phyloP scores from a whole-genome alignment of 2,329 filamentous ascomycete species.

The Talaromyces sp. region DNA sequence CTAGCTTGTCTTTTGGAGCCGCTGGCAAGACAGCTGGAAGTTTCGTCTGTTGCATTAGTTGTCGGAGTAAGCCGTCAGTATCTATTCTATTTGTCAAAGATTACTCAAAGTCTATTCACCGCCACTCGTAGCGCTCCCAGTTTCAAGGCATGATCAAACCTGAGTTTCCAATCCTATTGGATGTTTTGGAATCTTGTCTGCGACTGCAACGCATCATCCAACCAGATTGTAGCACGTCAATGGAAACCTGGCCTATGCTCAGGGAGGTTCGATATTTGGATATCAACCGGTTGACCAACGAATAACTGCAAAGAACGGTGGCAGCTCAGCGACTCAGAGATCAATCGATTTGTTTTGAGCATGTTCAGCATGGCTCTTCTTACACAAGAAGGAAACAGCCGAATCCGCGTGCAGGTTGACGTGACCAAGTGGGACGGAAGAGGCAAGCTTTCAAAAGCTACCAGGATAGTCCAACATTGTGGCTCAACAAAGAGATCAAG shows the following conservation, averaged over 20 bases:
- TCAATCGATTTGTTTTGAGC: not conserved
- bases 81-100: not conserved
- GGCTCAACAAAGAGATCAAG: slow-evolving; percentile 6
- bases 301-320: slow-evolving; percentile 8
- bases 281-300: not conserved
- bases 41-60: not conserved
- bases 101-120: slow-evolving; percentile 2
- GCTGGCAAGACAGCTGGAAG: not conserved
- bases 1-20: not conserved
- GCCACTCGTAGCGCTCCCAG: not conserved
- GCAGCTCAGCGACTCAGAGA: not conserved
- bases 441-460: slow-evolving; percentile 7
- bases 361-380: not conserved
- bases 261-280: not conserved
- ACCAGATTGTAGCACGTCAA: slow-evolving; percentile 13
- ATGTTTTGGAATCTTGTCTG: not conserved
- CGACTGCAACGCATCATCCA: not conserved
- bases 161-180: slow-evolving; percentile 3
- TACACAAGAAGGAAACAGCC: not conserved
- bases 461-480: not conserved
- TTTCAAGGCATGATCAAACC: not conserved
- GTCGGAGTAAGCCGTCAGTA: not conserved
- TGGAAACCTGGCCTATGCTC: not conserved
- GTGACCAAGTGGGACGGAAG: not conserved
- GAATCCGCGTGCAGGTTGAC: slow-evolving; percentile 3